Evolutionary conservation across 1,284 basidiomycete genomes (phyloP).

Genomic region (Schizophyllum amplum): DNA sequence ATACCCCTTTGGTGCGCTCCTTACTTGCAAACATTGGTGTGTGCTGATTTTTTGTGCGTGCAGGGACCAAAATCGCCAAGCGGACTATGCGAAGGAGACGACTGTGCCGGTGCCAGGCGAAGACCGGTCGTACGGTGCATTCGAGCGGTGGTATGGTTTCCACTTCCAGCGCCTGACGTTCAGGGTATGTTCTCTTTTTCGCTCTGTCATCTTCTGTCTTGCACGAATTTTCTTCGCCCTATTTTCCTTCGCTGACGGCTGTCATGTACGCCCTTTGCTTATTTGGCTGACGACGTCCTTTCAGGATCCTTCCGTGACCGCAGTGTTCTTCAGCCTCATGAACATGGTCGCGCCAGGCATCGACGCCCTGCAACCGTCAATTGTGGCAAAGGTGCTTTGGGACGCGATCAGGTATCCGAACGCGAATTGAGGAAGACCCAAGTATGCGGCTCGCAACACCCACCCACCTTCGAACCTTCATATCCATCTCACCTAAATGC

Average conservation of each 20-base stretch:
- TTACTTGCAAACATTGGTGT: not conserved
- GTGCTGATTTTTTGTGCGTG: not conserved
- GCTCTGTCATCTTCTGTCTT: too few species aligned
- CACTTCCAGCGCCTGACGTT: slow-evolving; percentile 10
- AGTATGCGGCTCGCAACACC: too few species aligned
- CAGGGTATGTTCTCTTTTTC: slow-evolving; percentile 3
- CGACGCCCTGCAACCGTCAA: slow-evolving; percentile 13
- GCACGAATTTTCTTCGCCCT: too few species aligned
- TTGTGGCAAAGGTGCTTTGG: slow-evolving; percentile 12
- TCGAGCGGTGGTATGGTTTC: slow-evolving; percentile 13
- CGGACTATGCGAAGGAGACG: slow-evolving; percentile 15
- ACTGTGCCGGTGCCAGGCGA: slow-evolving; percentile 17
- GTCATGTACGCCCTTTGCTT: too few species aligned
- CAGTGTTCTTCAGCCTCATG: slow-evolving; percentile 6
- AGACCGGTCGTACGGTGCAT: slow-evolving; percentile 9
- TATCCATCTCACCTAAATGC: not conserved
- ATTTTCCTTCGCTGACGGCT: too few species aligned
- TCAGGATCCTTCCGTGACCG: slow-evolving; percentile 10
- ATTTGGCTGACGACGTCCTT: not conserved
- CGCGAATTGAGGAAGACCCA: not conserved
- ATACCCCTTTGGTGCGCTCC: slow-evolving; percentile 12
- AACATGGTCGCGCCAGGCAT: slow-evolving; percentile 9
- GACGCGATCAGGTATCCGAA: not conserved
- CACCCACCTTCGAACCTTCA: too few species aligned
- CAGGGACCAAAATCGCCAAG: not conserved